Base-by-base conservation (phyloP, 139 green algal species). In the Chlorella sp. region DNA sequence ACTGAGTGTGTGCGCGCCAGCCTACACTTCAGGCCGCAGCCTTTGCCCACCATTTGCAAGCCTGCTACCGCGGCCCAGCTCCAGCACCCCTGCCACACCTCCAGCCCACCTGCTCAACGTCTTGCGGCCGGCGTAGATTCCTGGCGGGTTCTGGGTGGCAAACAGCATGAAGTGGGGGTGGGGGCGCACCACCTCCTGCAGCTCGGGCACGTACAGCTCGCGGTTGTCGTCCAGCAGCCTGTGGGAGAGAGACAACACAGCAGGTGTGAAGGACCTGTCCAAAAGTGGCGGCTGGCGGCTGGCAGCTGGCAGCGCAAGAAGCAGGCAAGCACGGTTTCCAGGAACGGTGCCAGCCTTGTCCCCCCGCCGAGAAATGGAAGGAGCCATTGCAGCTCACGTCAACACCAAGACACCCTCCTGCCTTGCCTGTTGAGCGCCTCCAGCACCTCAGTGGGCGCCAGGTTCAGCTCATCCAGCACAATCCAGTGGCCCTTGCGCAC, bases 141-240 rank as follows among this genome's bases (percentile, higher is more conserved):
- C 91, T 18, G 97, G 93, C 17, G 98, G 98, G 91, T 99, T 99
- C 87, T 99, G 91, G 7, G 98, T 99, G 9, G 98, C 98, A 89
- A 99, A 99, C 4, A 99, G 95, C 95, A 99, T 98, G 91, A 99
- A 99, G 91, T 98, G 93, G 0, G 98, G 93, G 92, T 99, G 96
- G 1, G 98, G 98, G 32, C 89, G 91, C 32, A 99, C 92, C 28
- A 93, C 94, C 91, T 98, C 95, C 76, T 98, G 92, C 39, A 99
- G 91, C 92, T 99, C 98, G 0, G 98, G 96, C 32, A 99, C 94
- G 85, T 97, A 98, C 76, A 99, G 93, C 93, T 99, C 97, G 6
- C 96, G 90, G 88, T 99, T 99, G 90, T 99, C 98, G 85, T 99
- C 98, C 75, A 99, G 92, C 84, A 99, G 93, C 78, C 94, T 96